Evolutionary conservation across 1,284 basidiomycete genomes (phyloP).

Genomic region (Ustilago curta): DNA sequence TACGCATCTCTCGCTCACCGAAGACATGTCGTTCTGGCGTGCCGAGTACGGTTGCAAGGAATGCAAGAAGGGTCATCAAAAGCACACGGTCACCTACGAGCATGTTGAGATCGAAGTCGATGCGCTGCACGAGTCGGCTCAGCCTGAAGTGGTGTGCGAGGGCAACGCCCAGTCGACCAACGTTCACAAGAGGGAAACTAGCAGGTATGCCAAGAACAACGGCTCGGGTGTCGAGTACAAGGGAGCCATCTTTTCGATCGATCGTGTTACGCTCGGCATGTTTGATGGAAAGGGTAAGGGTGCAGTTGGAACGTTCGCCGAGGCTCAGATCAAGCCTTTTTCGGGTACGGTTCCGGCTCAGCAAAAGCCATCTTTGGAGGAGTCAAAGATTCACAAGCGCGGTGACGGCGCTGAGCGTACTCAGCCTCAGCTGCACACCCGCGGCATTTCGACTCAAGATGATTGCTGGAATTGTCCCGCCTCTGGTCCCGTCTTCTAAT

Average conservation of each 20-base stretch:
- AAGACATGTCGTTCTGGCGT: conserved; percentile 34
- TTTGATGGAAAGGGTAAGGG: conserved; percentile 23
- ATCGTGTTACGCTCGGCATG: conserved; percentile 26
- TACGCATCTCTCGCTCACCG: conserved; percentile 20
- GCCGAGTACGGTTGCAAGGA: conserved; percentile 39
- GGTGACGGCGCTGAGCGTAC: not conserved
- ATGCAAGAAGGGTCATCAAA: conserved; percentile 19
- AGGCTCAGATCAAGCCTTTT: not conserved
- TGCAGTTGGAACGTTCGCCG: not conserved
- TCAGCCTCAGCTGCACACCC: conserved; percentile 7
- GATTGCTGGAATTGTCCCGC: too few species aligned
- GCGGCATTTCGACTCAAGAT: conserved; percentile 4
- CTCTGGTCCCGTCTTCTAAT: conserved; percentile 23
- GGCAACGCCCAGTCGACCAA: conserved; percentile 24
- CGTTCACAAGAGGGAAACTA: conserved; percentile 25
- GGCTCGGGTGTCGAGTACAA: conserved; percentile 21
- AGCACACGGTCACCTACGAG: conserved; percentile 39
- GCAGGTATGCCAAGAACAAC: conserved; percentile 26
- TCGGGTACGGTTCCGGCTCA: not conserved
- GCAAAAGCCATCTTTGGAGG: not conserved
- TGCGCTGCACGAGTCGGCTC: conserved; percentile 1
- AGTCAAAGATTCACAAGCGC: conserved; percentile 11
- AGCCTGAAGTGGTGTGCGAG: conserved; percentile 21
- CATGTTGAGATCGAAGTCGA: conserved; percentile 47
- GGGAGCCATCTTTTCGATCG: conserved; percentile 25